phyloP scores from a whole-genome alignment of 306 rosid species.

The Rosa persica region DNA sequence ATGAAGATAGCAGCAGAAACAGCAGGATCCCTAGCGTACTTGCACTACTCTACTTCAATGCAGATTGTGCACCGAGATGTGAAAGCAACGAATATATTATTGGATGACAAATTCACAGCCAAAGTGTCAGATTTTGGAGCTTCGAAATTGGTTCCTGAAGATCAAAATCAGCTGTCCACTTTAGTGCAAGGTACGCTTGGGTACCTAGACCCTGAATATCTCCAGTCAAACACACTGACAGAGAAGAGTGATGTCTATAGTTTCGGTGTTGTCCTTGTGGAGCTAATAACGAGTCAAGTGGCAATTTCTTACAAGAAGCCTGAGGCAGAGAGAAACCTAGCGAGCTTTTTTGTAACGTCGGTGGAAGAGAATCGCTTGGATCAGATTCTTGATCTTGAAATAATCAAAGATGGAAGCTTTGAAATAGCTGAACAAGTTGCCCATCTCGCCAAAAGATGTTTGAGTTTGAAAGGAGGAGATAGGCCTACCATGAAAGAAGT shows the following conservation, averaged over 20 bases:
- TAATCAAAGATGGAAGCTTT: not conserved
- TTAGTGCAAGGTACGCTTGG: constrained; percentile 26
- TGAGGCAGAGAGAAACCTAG: not conserved
- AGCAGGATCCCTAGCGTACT: constrained; percentile 23
- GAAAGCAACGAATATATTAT: not conserved
- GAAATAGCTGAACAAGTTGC: not conserved
- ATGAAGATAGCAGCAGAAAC: constrained; percentile 22
- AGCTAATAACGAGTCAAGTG: constrained; percentile 21
- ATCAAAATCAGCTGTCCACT: constrained; percentile 11
- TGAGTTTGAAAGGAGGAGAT: constrained; percentile 1
- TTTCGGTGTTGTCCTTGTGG: constrained; percentile 31
- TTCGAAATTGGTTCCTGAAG: constrained; percentile 7
- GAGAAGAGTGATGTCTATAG: constrained; percentile 14
- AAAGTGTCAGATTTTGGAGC: constrained; percentile 27
- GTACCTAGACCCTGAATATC: constrained; percentile 26
- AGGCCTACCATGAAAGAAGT: not conserved
- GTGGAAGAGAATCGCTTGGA: not conserved
- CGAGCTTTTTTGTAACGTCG: not conserved
- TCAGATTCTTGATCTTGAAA: not conserved
- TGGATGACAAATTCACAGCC: not conserved
- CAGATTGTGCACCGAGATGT: constrained; percentile 21
- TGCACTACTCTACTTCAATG: constrained; percentile 7
- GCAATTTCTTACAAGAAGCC: not conserved
- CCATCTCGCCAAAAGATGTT: not conserved
- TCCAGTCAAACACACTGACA: not conserved